Evolutionary conservation across 768 basidiomycete species (phyloP).

Genomic region (Royoungia palumana): DNA sequence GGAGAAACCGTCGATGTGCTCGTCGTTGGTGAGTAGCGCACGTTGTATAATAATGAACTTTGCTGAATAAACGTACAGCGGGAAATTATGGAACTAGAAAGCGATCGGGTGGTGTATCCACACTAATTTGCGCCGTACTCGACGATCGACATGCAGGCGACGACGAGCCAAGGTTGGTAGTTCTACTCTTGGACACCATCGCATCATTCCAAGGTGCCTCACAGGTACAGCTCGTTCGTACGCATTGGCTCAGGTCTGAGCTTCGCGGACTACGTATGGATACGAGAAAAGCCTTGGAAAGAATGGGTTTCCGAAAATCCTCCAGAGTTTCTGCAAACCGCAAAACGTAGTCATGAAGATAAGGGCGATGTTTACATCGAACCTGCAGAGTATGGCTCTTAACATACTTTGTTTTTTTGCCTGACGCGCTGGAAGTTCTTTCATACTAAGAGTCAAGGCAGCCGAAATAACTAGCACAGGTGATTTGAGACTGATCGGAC

Average conservation of each 20-base stretch:
- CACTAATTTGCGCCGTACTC: constrained; percentile 85
- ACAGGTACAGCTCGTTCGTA: constrained; percentile 81
- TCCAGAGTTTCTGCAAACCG: constrained; percentile 64
- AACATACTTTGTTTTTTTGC: neutral
- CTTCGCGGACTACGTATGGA: constrained; percentile 82
- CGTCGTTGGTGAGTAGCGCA: constrained; percentile 65
- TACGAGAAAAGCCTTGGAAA: constrained; percentile 81
- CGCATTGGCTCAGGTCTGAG: constrained; percentile 89
- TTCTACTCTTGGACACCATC: neutral
- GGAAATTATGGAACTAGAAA: constrained; percentile 87
- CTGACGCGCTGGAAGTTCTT: constrained; percentile 57
- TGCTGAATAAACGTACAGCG: constrained; percentile 39
- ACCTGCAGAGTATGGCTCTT: constrained; percentile 68
- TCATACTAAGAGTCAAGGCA: constrained; percentile 90
- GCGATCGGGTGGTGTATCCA: constrained; percentile 86
- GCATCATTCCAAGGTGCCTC: neutral
- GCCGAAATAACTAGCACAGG: constrained; percentile 83
- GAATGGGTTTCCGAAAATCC: constrained; percentile 68
- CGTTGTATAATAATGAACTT: neutral
- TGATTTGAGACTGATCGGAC: constrained; percentile 26
- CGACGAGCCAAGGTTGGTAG: constrained; percentile 57
- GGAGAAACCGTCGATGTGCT: constrained; percentile 91
- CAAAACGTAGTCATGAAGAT: constrained; percentile 65
- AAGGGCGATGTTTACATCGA: constrained; percentile 90
- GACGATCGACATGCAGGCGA: constrained; percentile 59